Evolutionary conservation across 129 eudicot species (phyloP).

Genomic region (Logfia minima): DNA sequence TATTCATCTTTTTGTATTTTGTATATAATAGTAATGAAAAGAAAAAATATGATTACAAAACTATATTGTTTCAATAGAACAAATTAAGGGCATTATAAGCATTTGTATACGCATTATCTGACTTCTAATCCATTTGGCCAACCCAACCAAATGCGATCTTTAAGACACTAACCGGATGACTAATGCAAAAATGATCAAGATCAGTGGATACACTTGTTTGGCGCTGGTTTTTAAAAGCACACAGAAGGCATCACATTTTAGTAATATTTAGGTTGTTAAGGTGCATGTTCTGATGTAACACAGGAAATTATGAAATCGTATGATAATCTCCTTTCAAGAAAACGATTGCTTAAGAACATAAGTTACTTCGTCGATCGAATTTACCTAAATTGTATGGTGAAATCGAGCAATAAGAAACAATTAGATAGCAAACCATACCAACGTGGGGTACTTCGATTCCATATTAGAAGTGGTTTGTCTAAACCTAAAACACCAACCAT

Average conservation of each 20-base stretch:
- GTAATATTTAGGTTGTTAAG: background rate
- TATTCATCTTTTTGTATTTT: background rate
- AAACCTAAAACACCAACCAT: no score
- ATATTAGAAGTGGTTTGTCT: no score
- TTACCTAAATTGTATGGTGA: background rate
- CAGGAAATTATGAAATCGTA: background rate
- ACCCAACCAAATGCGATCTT: background rate
- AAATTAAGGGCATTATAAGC: background rate
- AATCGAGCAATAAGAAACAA: background rate
- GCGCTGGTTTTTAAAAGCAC: background rate
- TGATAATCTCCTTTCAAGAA: background rate
- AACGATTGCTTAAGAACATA: background rate
- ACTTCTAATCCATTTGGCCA: background rate
- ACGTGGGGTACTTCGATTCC: no score
- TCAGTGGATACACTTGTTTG: background rate
- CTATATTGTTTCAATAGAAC: background rate
- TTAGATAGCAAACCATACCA: no score
- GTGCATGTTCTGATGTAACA: background rate
- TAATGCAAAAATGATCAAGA: background rate
- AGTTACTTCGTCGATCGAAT: background rate
- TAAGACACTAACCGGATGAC: background rate
- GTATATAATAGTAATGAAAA: background rate
- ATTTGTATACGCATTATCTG: background rate
- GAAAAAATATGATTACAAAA: background rate
- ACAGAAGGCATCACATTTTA: background rate